Conservation (phyloP, 2,329 filamentous ascomycete species). For the Cylindrodendrum hubeiense region DNA sequence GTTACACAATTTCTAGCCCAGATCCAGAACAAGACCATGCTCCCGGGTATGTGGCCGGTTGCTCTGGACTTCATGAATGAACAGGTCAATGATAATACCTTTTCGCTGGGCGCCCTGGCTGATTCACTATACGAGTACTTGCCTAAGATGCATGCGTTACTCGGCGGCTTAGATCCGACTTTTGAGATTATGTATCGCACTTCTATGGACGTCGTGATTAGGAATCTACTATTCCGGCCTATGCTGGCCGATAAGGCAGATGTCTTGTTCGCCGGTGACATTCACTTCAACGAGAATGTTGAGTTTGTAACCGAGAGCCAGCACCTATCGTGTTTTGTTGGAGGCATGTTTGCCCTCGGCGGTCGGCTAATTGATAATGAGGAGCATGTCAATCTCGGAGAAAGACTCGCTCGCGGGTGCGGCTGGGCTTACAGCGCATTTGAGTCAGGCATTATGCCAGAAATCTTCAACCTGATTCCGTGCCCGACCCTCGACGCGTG, state of each 20-base stretch:
- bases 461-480: constrained; percentile 60
- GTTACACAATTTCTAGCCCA: constrained; percentile 78
- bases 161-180: constrained; percentile 70
- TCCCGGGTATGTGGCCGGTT: constrained; percentile 84
- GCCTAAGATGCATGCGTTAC: constrained; percentile 72
- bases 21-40: constrained; percentile 74
- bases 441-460: constrained; percentile 70
- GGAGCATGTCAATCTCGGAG: constrained; percentile 61
- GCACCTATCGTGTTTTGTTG: constrained; percentile 76
- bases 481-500: constrained; percentile 55
- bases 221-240: constrained; percentile 77
- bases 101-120: constrained; percentile 65
- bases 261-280: constrained; percentile 62
- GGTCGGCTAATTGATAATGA: constrained; percentile 67
- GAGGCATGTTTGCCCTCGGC: constrained; percentile 75
- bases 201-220: constrained; percentile 71
- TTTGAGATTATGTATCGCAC: constrained; percentile 76
- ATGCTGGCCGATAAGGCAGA: constrained; percentile 72
- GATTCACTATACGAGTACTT: constrained; percentile 74
- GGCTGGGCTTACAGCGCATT: constrained; percentile 69
- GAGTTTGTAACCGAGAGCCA: constrained; percentile 51
- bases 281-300: constrained; percentile 42
- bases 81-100: constrained; percentile 58
- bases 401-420: constrained; percentile 65
- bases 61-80: constrained; percentile 71